Base-by-base conservation (phyloP, 2,329 filamentous ascomycete genomes). In the Epichloe glyceriae region DNA sequence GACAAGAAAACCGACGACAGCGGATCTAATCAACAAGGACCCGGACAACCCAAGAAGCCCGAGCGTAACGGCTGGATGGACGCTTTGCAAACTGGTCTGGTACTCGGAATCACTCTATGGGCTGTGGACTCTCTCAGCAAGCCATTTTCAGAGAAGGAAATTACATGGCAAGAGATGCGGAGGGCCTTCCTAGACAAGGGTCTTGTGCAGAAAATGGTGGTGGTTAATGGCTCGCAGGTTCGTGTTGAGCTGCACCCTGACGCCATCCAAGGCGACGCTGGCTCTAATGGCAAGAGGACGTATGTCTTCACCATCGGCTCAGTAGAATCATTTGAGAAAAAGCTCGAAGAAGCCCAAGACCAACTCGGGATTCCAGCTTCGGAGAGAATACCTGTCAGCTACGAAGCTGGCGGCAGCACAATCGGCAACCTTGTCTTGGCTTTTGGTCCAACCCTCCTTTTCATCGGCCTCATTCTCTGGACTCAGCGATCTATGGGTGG, bases 281-380 rank as follows among this genome's bases (percentile, higher is more conserved):
- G 60, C 6, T 58, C 61, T 14, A 54, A 52, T 15, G 60, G 61
- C n/a, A 60, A 53, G 50, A 64, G 60, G 53, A 62, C 61, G 5
- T 96, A 95, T 70, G 90, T 88, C 70, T 97, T 98, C 75, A 88
- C 86, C 52, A 96, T 98, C 61, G 93, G 93, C 47, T 96, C 90
- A 0, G 81, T 95, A 30, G 91, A 98, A 56, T 84, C 85, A 8
- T 98, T 98, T 58, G 93, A 98, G 72, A 79, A 83, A 63, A 84
- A 85, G 63, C 72, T 98, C 50, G 91, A 97, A 55, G 80, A 88
- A 56, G 90, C 91, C 35, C 93, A 98, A 67, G 73, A 83, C 50
- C 86, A 96, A 63, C 78, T 98, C 35, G 82, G 81, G 40, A 95
- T 98, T 52, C 90, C 93, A 0, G 76, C 76, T 44, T 77, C 79